Evolutionary conservation across 2,329 filamentous ascomycete genomes (phyloP).

Genomic region (Aspergillus bombycis): DNA sequence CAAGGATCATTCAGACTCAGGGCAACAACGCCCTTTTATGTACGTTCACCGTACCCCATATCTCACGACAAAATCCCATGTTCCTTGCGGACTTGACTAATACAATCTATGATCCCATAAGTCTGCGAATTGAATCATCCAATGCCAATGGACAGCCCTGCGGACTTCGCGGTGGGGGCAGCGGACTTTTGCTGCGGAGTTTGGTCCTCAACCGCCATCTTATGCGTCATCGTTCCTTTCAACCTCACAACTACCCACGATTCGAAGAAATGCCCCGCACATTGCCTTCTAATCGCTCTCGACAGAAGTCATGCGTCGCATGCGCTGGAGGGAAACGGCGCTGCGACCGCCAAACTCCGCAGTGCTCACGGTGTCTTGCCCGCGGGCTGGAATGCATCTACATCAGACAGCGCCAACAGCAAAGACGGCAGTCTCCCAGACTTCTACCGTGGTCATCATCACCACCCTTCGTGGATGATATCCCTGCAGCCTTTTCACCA

Average conservation of each 20-base stretch:
- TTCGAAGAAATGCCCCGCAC: neutral
- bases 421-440: neutral
- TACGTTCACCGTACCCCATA: neutral
- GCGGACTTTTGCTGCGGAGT: neutral
- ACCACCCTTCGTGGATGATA: neutral
- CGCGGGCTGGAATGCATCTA: neutral
- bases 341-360: neutral
- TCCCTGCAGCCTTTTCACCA: neutral
- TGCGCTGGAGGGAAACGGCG: neutral
- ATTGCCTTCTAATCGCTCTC: neutral
- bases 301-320: neutral
- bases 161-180: no score
- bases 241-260: neutral
- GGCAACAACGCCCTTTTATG: neutral
- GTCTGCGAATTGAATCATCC: no score
- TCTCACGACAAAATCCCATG: no score
- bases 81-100: no score
- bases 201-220: neutral
- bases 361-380: neutral
- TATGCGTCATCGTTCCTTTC: neutral
- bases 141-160: no score
- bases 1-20: neutral
- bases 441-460: neutral
- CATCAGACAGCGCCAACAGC: neutral
- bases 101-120: no score